Percentiles rank a stretch among this genome's conserved stretches.
Evolutionary conservation across 2,329 filamentous ascomycete genomes (phyloP).

Genomic region (Cladosporium sp.): DNA sequence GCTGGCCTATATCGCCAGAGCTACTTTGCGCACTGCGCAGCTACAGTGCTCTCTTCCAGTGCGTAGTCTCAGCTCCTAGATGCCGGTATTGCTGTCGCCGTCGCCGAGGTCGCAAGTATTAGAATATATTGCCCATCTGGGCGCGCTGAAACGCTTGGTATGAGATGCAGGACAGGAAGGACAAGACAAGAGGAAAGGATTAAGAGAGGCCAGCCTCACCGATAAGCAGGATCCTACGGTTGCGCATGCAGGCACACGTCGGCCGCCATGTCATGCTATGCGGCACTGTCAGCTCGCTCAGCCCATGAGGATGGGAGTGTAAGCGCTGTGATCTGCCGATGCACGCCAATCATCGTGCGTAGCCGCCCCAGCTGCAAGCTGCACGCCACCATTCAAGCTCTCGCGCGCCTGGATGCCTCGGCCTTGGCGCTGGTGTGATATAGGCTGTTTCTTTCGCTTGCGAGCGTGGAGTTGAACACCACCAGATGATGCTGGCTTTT

Average conservation of each 20-base stretch:
- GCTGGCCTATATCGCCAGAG: background rate
- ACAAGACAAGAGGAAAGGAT: background rate
- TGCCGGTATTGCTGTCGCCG: background rate
- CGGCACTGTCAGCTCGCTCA: conserved; percentile 1
- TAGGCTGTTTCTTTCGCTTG: too few relatives aligned
- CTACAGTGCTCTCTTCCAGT: background rate
- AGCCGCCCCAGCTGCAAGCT: background rate
- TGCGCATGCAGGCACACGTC: background rate
- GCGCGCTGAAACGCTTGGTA: conserved; percentile 3
- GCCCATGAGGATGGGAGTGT: background rate
- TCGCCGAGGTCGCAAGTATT: background rate
- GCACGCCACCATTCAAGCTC: background rate
- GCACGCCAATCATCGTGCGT: background rate
- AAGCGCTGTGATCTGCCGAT: background rate
- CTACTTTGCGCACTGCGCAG: background rate
- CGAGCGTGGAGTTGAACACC: too few relatives aligned
- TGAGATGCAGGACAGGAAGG: background rate
- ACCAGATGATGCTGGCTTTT: too few relatives aligned
- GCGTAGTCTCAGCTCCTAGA: background rate
- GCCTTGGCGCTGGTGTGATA: too few relatives aligned
- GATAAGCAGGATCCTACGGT: conserved; percentile 3
- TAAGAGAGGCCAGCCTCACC: background rate
- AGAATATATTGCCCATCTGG: background rate
- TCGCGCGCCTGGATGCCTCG: too few relatives aligned
- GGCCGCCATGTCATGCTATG: background rate